Conservation (phyloP, 2,329 filamentous ascomycete genomes). For the Colletotrichum sp. region DNA sequence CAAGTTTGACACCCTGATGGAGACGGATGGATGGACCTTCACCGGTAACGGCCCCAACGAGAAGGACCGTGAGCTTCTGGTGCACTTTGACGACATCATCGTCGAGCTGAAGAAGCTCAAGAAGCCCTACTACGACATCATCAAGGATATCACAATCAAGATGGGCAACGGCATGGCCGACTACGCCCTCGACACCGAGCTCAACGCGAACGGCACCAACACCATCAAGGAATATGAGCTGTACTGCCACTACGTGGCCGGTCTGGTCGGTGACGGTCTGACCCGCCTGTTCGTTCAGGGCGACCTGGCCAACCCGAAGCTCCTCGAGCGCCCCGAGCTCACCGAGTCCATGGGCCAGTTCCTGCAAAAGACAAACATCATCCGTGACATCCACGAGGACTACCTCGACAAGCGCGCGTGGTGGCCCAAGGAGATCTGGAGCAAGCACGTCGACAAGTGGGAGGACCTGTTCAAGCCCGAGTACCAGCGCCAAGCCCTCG, state of each 20-base stretch:
- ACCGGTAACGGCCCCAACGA: conserved; percentile 85
- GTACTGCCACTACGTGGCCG: conserved; percentile 99
- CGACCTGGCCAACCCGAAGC: conserved; percentile 82
- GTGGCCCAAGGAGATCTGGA: conserved; percentile 97
- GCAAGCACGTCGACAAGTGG: conserved; percentile 88
- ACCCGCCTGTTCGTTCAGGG: conserved; percentile 90
- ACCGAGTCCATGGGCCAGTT: conserved; percentile 98
- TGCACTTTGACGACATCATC: conserved; percentile 89
- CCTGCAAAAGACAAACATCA: conserved; percentile 98
- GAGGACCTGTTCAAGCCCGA: conserved; percentile 87
- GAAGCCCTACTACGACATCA: conserved; percentile 80
- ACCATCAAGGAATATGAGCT: conserved; percentile 90
- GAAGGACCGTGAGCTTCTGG: conserved; percentile 90
- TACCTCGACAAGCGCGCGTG: conserved; percentile 86
- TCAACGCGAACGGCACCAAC: conserved; percentile 79
- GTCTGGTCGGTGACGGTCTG: conserved; percentile 92
- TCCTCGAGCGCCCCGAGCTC: conserved; percentile 78
- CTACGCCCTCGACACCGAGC: conserved; percentile 83
- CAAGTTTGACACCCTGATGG: conserved; percentile 78
- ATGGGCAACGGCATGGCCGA: conserved; percentile 99
- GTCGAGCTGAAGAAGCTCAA: conserved; percentile 89
- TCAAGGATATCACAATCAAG: conserved; percentile 88
- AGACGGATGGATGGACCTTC: conserved; percentile 90
- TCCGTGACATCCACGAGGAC: conserved; percentile 93
- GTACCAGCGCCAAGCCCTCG: conserved; percentile 76